Percentiles rank a stretch among this genome's conserved stretches.
Conservation (phyloP, 31 red algal species). For the Asparagopsis taxiformis region DNA sequence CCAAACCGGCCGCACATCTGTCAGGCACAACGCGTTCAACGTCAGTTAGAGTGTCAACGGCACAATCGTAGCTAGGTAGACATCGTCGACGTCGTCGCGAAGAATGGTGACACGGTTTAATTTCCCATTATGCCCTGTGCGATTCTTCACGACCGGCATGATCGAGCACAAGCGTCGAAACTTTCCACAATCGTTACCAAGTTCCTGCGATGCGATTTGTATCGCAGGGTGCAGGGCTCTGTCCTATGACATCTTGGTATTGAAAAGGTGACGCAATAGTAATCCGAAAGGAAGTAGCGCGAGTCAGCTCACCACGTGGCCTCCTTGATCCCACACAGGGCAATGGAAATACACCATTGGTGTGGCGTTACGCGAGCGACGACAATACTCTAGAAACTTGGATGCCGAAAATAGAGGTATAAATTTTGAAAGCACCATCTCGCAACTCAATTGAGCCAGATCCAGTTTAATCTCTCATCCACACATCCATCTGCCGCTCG, state of each 20-base stretch:
- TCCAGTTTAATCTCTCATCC: no score
- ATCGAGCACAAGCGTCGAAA: background rate
- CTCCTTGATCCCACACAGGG: background rate
- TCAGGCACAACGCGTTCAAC: no score
- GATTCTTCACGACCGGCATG: background rate
- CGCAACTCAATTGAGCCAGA: no score
- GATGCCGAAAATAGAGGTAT: no score
- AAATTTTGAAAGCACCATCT: no score
- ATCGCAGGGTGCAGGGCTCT: slow-evolving; percentile 4
- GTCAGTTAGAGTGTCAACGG: no score
- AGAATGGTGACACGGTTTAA: no score
- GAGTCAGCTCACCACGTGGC: slow-evolving; percentile 53
- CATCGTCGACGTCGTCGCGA: no score
- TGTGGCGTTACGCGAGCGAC: slow-evolving; percentile 65
- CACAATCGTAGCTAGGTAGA: no score
- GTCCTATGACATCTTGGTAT: slow-evolving; percentile 27
- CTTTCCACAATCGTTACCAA: background rate
- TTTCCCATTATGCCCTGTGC: background rate
- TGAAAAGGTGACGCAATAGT: slow-evolving; percentile 15
- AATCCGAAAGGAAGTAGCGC: slow-evolving; percentile 53
- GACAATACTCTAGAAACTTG: slow-evolving; percentile 24
- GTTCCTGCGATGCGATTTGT: slow-evolving; percentile 15
- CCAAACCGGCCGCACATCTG: no score
- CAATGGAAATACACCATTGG: slow-evolving; percentile 23
- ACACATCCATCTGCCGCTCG: no score